phyloP scores from a whole-genome alignment of 768 basidiomycete genomes.

The Boletus pseudo-olivaceus region DNA sequence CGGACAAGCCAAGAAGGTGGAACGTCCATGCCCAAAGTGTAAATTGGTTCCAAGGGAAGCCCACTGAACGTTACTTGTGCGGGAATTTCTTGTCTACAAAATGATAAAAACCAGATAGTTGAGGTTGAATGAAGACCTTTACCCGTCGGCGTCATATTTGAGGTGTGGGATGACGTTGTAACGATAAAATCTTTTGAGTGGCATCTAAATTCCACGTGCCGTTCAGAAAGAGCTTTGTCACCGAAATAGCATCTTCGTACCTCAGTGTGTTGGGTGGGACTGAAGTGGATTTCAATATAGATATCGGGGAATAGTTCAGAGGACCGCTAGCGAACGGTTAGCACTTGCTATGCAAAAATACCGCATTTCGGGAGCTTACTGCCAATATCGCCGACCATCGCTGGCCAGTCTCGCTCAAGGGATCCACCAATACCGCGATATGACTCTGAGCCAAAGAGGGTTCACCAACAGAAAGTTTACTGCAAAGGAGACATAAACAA shows the following conservation, averaged over 20 bases:
- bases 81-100: slow-evolving; percentile 53
- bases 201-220: slow-evolving; percentile 48
- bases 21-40: slow-evolving; percentile 91
- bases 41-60: slow-evolving; percentile 83
- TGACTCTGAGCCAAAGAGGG: slow-evolving; percentile 63
- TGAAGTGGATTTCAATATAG: slow-evolving; percentile 74
- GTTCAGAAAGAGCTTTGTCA: not conserved
- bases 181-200: slow-evolving; percentile 90
- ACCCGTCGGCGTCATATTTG: slow-evolving; percentile 71
- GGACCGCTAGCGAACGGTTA: slow-evolving; percentile 11
- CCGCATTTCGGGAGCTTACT: slow-evolving; percentile 38
- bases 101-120: not conserved
- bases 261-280: slow-evolving; percentile 65
- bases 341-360: not conserved
- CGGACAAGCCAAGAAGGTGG: slow-evolving; percentile 91
- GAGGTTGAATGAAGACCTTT: not conserved
- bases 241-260: slow-evolving; percentile 36
- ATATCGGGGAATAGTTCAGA: slow-evolving; percentile 54
- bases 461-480: slow-evolving; percentile 69
- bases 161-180: slow-evolving; percentile 60
- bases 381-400: slow-evolving; percentile 79
- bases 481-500: slow-evolving; percentile 26
- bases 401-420: slow-evolving; percentile 80
- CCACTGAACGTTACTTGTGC: slow-evolving; percentile 61
- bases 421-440: slow-evolving; percentile 75